These are phyloP conservation scores for Alternaria novae-zelandiae DNA, from an alignment of 2,329 filamentous ascomycete species.

Conservation along the genomic window DNA sequence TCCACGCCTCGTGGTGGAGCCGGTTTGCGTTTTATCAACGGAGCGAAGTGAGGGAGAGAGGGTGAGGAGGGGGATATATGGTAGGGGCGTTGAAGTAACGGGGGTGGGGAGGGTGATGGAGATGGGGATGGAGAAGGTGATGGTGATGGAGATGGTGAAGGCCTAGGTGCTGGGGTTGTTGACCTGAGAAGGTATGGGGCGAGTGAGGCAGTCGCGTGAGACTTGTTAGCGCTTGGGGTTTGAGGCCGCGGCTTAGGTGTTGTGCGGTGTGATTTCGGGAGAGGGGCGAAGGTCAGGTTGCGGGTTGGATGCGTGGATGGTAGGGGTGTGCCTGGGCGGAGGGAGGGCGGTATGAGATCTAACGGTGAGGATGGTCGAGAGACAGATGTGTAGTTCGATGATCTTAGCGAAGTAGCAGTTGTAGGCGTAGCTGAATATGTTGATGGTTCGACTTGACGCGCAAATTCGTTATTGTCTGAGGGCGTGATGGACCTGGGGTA, in stretches of 20 bases:
- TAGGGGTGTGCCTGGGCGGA: neutral
- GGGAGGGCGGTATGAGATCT: neutral
- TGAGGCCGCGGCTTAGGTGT: no score
- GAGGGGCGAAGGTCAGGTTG: neutral
- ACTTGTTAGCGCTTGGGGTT: no score
- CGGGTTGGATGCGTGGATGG: neutral
- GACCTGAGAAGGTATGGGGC: no score
- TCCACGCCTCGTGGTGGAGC: constrained; percentile 12
- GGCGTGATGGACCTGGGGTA: neutral
- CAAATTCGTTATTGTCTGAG: fast-evolving
- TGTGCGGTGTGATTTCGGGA: neutral
- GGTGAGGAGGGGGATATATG: neutral
- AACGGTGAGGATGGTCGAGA: fast-evolving
- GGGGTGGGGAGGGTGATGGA: neutral
- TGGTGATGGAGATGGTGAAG: neutral
- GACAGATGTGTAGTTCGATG: no score
- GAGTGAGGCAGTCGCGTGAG: no score
- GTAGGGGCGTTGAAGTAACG: neutral
- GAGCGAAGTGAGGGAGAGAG: neutral
- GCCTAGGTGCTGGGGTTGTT: neutral
- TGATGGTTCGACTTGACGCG: neutral
- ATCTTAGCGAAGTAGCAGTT: no score
- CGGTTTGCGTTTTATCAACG: constrained; percentile 8
- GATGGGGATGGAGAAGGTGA: neutral
- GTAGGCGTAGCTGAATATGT: no score